Evolutionary conservation across 169 alveolate species (phyloP).

Genomic region (Babesia ovis): DNA sequence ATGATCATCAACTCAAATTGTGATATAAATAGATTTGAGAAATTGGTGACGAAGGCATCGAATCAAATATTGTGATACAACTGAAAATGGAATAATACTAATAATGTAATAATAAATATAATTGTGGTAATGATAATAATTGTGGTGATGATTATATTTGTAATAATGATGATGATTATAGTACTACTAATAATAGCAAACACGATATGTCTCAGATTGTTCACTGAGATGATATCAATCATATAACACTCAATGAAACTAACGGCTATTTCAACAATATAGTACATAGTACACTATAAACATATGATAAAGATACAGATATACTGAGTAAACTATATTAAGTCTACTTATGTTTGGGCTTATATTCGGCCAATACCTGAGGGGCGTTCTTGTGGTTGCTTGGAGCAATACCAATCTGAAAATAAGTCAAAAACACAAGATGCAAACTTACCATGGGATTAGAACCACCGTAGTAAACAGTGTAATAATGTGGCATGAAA

Average conservation of each 20-base stretch:
- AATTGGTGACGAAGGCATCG: conserved; percentile 52
- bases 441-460: conserved; percentile 61
- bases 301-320: background rate
- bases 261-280: no score
- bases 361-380: background rate
- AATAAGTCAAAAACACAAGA: background rate
- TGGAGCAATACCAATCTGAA: conserved; percentile 78
- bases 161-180: no score
- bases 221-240: no score
- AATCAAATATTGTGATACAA: background rate
- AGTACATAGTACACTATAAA: no score
- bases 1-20: conserved; percentile 67
- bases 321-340: background rate
- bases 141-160: no score
- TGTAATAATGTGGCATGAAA: conserved; percentile 84
- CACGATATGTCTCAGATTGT: no score
- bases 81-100: background rate
- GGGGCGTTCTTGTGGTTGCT: conserved; percentile 61
- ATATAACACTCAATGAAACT: no score
- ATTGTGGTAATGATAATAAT: no score
- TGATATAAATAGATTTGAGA: conserved; percentile 65
- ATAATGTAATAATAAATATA: no score
- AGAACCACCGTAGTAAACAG: conserved; percentile 78
- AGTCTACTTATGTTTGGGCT: background rate
- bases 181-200: no score